Evolutionary conservation across 2,329 filamentous ascomycete species (phyloP).

Genomic region (Tolypocladium sp.): DNA sequence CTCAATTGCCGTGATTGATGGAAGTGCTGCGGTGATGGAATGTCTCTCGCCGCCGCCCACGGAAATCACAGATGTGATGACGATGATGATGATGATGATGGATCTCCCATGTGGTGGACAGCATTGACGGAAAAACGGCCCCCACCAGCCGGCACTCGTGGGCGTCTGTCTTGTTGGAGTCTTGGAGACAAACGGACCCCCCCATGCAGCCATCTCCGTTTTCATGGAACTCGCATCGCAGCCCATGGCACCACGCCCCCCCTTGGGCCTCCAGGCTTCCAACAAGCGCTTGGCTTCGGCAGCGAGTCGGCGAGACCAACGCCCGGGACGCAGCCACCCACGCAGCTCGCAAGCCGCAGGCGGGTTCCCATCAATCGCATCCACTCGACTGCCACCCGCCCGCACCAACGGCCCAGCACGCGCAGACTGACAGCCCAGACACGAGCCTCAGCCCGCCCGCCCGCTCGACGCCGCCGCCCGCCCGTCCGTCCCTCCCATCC

Average conservation of each 20-base stretch:
- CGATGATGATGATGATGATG: neutral
- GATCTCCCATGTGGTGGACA: neutral
- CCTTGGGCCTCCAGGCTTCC: neutral
- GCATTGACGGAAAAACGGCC: neutral
- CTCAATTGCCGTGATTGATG: neutral
- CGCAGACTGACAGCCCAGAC: neutral
- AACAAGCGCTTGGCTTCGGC: conserved; percentile 3
- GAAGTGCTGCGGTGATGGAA: neutral
- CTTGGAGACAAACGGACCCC: neutral
- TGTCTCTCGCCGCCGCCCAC: neutral
- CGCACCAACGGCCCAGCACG: neutral
- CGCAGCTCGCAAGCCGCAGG: neutral
- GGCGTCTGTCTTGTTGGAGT: neutral
- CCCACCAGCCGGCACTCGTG: neutral
- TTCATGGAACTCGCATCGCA: neutral
- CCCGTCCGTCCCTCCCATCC: neutral
- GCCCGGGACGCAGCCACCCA: conserved; percentile 1
- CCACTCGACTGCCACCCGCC: neutral
- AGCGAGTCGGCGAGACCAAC: conserved; percentile 5
- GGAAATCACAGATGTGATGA: neutral
- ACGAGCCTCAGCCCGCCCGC: conserved; percentile 1
- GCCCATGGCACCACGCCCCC: neutral
- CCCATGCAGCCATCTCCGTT: neutral
- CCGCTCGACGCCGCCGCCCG: neutral
- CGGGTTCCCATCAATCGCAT: neutral